Evolutionary conservation across 306 rosid species (phyloP).

Genomic region (Prunus davidiana): DNA sequence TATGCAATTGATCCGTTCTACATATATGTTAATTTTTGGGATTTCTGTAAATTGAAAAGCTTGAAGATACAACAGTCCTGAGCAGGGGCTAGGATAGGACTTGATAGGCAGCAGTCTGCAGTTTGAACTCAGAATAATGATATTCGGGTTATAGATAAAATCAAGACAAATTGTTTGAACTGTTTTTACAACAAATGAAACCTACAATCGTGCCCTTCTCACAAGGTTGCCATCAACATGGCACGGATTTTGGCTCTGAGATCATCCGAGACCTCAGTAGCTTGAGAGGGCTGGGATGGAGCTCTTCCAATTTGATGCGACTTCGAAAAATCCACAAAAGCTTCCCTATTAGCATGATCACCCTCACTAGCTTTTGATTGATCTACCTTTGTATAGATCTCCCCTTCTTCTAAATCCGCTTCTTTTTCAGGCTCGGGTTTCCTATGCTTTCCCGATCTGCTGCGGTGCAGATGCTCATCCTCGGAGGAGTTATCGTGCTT

Average conservation of each 20-base stretch:
- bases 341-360: constrained; percentile 50
- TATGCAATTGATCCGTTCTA: no score
- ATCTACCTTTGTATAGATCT: constrained; percentile 49
- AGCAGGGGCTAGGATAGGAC: neutral
- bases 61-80: no score
- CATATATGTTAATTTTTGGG: no score
- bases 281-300: constrained; percentile 49
- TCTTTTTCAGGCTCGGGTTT: constrained; percentile 35
- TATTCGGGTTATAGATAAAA: neutral
- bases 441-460: constrained; percentile 29
- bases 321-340: constrained; percentile 43
- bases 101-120: neutral
- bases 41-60: no score
- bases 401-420: constrained; percentile 62
- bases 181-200: neutral
- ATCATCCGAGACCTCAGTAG: constrained; percentile 62
- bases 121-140: neutral
- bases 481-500: constrained; percentile 21
- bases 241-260: constrained; percentile 88
- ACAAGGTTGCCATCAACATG: constrained; percentile 75
- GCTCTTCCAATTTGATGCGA: constrained; percentile 29
- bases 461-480: constrained; percentile 35
- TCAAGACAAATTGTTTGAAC: neutral
- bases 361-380: constrained; percentile 38
- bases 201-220: neutral